phyloP scores from a whole-genome alignment of 768 basidiomycete genomes.

The Termitomyces heimii region DNA sequence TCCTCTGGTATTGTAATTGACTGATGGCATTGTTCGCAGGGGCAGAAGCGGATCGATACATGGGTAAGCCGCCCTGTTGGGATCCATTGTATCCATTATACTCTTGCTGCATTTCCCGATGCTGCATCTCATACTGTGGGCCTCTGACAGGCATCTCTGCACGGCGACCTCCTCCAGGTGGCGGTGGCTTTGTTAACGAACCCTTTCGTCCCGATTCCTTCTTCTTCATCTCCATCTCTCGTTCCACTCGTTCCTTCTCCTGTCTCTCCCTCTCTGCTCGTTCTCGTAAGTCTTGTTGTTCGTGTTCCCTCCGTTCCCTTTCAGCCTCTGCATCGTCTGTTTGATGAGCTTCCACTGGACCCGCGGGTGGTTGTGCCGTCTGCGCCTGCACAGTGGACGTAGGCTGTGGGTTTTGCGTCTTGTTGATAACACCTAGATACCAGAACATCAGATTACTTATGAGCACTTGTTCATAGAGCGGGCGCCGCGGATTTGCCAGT shows the following conservation, averaged over 20 bases:
- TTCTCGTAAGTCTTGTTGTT: constrained; percentile 34
- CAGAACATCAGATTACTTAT: constrained; percentile 98
- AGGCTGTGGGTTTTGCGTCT: constrained; percentile 55
- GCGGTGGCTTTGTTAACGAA: constrained; percentile 62
- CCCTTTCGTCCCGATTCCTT: constrained; percentile 45
- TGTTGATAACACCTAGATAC: constrained; percentile 98
- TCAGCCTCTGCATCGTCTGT: constrained; percentile 32
- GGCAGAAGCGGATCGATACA: constrained; percentile 19
- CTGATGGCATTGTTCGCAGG: constrained; percentile 18
- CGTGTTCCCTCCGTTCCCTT: constrained; percentile 31
- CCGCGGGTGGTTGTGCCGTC: constrained; percentile 15
- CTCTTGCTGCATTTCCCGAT: constrained; percentile 89
- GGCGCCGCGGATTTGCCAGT: constrained; percentile 92
- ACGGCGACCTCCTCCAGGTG: constrained; percentile 46
- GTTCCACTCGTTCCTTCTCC: constrained; percentile 35
- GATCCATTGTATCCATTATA: constrained; percentile 44
- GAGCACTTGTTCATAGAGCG: constrained; percentile 93
- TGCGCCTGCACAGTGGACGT: constrained; percentile 26
- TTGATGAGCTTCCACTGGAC: constrained; percentile 24
- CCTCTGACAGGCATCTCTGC: constrained; percentile 86
- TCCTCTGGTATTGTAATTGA: constrained; percentile 25
- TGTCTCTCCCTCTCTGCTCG: constrained; percentile 33
- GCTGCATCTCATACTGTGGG: constrained; percentile 93
- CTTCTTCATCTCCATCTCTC: constrained; percentile 52
- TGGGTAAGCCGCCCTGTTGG: constrained; percentile 22